Evolutionary conservation across 1,284 basidiomycete genomes (phyloP).

Genomic region (Ceratobasidium papillatum): DNA sequence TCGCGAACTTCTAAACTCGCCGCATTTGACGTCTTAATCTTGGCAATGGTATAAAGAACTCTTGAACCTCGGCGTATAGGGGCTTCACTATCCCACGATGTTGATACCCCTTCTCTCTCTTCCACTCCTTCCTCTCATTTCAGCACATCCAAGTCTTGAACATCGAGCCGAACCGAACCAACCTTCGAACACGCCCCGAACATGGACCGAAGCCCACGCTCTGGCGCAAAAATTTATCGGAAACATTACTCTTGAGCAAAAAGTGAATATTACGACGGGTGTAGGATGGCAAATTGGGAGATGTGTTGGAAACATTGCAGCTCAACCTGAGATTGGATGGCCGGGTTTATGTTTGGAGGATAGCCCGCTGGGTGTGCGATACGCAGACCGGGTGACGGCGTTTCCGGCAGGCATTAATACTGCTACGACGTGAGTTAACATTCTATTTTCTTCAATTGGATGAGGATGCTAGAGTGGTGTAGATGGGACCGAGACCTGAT

Average conservation of each 20-base stretch:
- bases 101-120: not conserved
- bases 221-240: slow-evolving; percentile 33
- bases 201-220: slow-evolving; percentile 28
- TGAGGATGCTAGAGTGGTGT: not conserved
- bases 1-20: not conserved
- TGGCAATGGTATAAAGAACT: not conserved
- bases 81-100: not conserved
- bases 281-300: slow-evolving; percentile 40
- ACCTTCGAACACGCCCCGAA: slow-evolving; percentile 31
- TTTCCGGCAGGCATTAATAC: slow-evolving; percentile 45
- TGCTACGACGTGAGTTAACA: slow-evolving; percentile 37
- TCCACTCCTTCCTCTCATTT: not conserved
- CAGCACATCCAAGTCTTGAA: not conserved
- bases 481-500: slow-evolving; percentile 43
- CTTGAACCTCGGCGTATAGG: not conserved
- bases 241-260: slow-evolving; percentile 42
- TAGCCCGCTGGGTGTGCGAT: slow-evolving; percentile 43
- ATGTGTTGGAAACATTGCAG: slow-evolving; percentile 44
- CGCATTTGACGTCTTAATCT: too few relatives aligned
- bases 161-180: slow-evolving; percentile 33
- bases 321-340: slow-evolving; percentile 32
- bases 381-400: slow-evolving; percentile 44
- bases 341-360: slow-evolving; percentile 42
- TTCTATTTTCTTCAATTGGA: not conserved
- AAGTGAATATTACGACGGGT: slow-evolving; percentile 45